Percentiles rank a stretch among this genome's conserved stretches.
Evolutionary conservation across 305 asterid species (phyloP).

Genomic region (Fraxinus floribunda): DNA sequence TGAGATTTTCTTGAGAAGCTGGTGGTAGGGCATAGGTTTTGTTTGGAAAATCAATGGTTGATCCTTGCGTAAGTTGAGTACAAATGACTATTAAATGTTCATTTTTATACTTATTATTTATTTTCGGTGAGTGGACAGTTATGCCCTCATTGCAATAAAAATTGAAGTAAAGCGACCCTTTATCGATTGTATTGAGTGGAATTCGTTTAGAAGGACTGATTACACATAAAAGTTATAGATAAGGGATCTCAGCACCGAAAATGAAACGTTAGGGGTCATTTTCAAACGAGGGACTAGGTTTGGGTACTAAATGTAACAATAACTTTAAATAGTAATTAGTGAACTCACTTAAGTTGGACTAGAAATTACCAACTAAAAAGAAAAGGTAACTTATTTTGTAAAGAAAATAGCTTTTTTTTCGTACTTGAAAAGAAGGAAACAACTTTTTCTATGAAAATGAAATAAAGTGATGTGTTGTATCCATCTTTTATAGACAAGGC

Average conservation of each 20-base stretch:
- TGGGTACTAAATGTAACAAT: neutral
- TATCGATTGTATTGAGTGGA: neutral
- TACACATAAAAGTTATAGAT: neutral
- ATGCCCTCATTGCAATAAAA: neutral
- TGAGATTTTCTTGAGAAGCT: too few species aligned
- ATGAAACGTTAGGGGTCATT: neutral
- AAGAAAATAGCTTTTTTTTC: neutral
- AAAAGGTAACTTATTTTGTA: conserved; percentile 20
- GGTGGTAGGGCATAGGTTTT: neutral
- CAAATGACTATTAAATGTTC: too few species aligned
- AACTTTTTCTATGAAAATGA: conserved; percentile 27
- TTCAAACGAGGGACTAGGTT: neutral
- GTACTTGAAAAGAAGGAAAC: conserved; percentile 1
- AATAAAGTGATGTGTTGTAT: conserved; percentile 27
- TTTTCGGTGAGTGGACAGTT: too few species aligned
- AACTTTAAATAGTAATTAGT: neutral
- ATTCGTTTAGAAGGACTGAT: neutral
- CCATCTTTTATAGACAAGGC: conserved; percentile 17
- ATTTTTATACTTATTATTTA: too few species aligned
- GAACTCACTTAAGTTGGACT: neutral
- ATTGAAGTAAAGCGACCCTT: neutral
- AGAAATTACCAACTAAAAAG: neutral
- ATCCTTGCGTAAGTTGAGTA: too few species aligned
- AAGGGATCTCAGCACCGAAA: neutral
- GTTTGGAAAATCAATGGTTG: too few species aligned